phyloP scores from a whole-genome alignment of 495 filamentous ascomycete species.

The Aspergillus carlsbadensis region DNA sequence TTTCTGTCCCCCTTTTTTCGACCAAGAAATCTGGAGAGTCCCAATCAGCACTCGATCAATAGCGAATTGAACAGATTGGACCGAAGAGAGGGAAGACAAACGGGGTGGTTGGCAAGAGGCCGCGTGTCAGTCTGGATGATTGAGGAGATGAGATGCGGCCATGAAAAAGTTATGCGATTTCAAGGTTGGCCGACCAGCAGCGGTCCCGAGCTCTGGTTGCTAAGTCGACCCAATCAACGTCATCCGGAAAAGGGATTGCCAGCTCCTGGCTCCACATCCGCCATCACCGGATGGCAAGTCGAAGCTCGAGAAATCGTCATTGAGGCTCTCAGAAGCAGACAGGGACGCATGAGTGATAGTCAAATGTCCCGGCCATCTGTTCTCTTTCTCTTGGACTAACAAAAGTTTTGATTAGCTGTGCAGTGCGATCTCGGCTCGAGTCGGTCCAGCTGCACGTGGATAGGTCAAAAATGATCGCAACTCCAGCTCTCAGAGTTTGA shows the following conservation, averaged over 20 bases:
- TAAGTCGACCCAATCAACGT: slow-evolving; percentile 38
- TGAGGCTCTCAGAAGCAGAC: background rate
- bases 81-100: slow-evolving; percentile 11
- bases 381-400: background rate
- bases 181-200: slow-evolving; percentile 17
- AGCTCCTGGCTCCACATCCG: slow-evolving; percentile 25
- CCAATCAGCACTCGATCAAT: slow-evolving; percentile 4
- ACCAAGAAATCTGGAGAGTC: slow-evolving; percentile 9
- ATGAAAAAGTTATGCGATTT: slow-evolving; percentile 29
- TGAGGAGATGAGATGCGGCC: slow-evolving; percentile 36
- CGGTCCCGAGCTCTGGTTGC: slow-evolving; percentile 28
- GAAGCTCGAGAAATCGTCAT: slow-evolving; percentile 1
- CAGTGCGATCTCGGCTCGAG: slow-evolving; percentile 1
- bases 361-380: background rate
- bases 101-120: slow-evolving; percentile 23
- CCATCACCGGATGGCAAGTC: slow-evolving; percentile 6
- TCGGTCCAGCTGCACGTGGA: slow-evolving; percentile 7
- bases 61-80: background rate
- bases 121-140: slow-evolving; percentile 17
- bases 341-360: background rate
- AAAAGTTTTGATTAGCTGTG: background rate
- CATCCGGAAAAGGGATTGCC: slow-evolving; percentile 16
- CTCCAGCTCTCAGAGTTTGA: slow-evolving; percentile 1
- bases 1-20: slow-evolving; percentile 9
- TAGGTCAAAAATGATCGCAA: slow-evolving; percentile 10